A percentile compares a stretch with the other conserved stretches of the same genome.
phyloP scores from a whole-genome alignment of 441 rosid species.

The Euphorbia corollata region DNA sequence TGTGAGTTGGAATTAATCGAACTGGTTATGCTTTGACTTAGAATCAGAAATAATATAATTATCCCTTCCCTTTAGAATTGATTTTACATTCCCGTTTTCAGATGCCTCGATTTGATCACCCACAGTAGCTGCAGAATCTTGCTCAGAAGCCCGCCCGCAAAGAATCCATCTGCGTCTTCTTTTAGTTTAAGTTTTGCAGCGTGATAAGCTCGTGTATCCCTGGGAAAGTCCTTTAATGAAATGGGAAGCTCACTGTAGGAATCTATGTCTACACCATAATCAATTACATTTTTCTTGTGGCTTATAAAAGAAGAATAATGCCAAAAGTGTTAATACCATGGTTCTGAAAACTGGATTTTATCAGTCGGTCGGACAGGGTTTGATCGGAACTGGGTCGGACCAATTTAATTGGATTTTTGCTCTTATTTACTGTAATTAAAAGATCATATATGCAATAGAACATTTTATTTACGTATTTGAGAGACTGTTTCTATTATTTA shows the following conservation, averaged over 20 bases:
- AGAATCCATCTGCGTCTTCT: slow-evolving; percentile 64
- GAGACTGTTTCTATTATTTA: no score
- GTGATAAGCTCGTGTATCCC: slow-evolving; percentile 79
- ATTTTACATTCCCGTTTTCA: slow-evolving; percentile 44
- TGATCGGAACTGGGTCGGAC: no score
- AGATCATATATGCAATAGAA: no score
- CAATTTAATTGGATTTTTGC: no score
- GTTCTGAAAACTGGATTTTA: no score
- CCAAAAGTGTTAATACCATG: no score
- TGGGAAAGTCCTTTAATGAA: slow-evolving; percentile 32
- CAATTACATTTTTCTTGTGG: slow-evolving; percentile 39
- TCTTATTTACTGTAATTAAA: no score
- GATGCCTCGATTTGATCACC: slow-evolving; percentile 8
- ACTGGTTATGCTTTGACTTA: slow-evolving; percentile 20
- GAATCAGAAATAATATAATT: slow-evolving; percentile 38
- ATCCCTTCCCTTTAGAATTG: slow-evolving; percentile 65
- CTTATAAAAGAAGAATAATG: no score
- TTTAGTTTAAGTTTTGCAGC: slow-evolving; percentile 61
- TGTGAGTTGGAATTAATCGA: slow-evolving; percentile 39
- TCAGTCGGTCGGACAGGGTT: no score
- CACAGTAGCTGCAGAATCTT: slow-evolving; percentile 13
- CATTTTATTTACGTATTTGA: no score
- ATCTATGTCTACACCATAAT: slow-evolving; percentile 51
- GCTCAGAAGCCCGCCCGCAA: slow-evolving; percentile 53
- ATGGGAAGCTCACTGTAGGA: slow-evolving; percentile 40